Evolutionary conservation across 2,329 filamentous ascomycete species (phyloP), one percentile per base, ranked within the genome.

Genomic region (Stenocarpella maydis): DNA sequence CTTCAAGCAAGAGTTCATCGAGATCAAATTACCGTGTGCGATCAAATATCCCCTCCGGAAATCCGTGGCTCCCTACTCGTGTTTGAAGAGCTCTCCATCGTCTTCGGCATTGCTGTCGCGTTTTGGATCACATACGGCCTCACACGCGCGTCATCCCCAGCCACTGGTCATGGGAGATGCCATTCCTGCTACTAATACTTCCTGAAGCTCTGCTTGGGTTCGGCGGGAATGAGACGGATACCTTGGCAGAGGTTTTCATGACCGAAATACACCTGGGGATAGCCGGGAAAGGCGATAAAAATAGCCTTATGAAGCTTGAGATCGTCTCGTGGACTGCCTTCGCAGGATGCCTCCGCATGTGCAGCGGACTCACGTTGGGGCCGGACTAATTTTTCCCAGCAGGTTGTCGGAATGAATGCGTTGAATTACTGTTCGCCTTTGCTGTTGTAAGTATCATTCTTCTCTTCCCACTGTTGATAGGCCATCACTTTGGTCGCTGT

Each of bases 311-410:
- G 24, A 41, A 68, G 19, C 71, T 73, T 19, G 72, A 78, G 73
- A 77, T 82, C 12, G 75, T 84, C 68, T 84, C 83, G 73, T 80
- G 84, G 72, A 85, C 69, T 77, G 77, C 19, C 76, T 80, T 14
- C 82, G 76, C 77, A 19, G 83, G 84, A 4, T 85, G 83, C 74
- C 84, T n/a, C n/a, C n/a, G n/a, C n/a, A n/a, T n/a, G n/a, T 83
- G 79, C 80, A 83, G 52, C 79, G 79, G 15, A 80, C 79, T 0
- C 71, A 76, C 55, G 79, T 88, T 21, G 87, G 85, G 26, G 77
- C 84, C 8, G 80, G 82, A 0, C 74, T 89, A 17, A 85, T 86
- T 88, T 89, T 74, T 89, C 88, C 75, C 86, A 89, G 68, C 86
- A 87, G 71, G 85, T 86, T 54, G 78, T 81, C 5, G 84, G 83